Conservation (phyloP, 352 stramenopile species). For the Phytophthora aleatoria region DNA sequence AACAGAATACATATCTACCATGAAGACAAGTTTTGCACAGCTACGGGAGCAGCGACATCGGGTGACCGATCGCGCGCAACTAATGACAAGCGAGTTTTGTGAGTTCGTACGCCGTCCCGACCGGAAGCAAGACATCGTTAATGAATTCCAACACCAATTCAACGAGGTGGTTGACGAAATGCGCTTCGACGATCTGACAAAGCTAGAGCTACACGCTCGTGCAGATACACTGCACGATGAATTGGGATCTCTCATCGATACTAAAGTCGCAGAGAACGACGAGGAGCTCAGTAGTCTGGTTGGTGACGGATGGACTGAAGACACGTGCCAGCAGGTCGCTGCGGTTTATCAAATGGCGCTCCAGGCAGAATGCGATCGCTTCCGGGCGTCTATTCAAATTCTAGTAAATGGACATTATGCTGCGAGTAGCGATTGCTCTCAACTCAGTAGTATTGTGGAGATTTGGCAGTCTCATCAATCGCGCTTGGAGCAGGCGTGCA, state of each 20-base stretch:
- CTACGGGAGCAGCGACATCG: conserved; percentile 42
- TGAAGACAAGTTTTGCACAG: conserved; percentile 50
- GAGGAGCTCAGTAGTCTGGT: conserved; percentile 53
- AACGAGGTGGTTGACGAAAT: conserved; percentile 86
- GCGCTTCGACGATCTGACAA: conserved; percentile 82
- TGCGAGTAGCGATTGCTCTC: conserved; percentile 45
- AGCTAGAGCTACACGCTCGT: conserved; percentile 78
- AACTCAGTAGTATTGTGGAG: conserved; percentile 39
- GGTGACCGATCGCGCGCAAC: conserved; percentile 32
- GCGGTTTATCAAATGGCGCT: conserved; percentile 58
- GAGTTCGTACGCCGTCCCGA: conserved; percentile 66
- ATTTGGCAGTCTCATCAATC: conserved; percentile 28
- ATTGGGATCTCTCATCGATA: conserved; percentile 50
- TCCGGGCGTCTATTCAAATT: conserved; percentile 60
- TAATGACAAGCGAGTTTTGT: conserved; percentile 54
- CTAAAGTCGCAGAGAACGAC: conserved; percentile 45
- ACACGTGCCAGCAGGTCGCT: conserved; percentile 47
- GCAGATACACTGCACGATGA: conserved; percentile 76
- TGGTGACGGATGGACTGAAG: conserved; percentile 65
- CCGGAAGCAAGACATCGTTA: conserved; percentile 65
- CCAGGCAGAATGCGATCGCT: conserved; percentile 77
- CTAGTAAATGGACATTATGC: conserved; percentile 56
- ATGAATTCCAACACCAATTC: conserved; percentile 72
- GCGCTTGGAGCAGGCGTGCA: conserved; percentile 43
- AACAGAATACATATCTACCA: conserved; percentile 48